Base-by-base conservation (phyloP, 176 grass and related monocot genomes). In the Rhipidocladum racemiflorum region DNA sequence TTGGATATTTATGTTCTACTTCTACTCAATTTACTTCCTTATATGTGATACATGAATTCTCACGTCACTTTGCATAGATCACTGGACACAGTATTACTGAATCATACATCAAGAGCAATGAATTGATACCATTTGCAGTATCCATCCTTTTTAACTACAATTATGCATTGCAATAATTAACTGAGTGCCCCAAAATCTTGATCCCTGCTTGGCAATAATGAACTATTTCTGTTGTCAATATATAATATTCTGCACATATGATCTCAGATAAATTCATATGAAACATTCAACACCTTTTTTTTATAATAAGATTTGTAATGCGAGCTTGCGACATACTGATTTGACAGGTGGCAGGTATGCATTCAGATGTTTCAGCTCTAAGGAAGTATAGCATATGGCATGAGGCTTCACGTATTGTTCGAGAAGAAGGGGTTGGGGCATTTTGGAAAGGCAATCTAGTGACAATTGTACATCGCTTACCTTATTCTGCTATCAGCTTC, bases 361-460 rank as follows among this genome's bases (percentile, higher is more conserved):
- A 97, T 75, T 83, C 90, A 53, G 92, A 94, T 81, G 84, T 87
- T 50, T 81, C 84, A n/a, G 75, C 92, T 82, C 42, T 91, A 85
- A 82, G 27, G 64, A 93, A 92, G 42, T 92, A 84, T 87, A 97
- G 90, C 55, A 91, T 94, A 65, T 95, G 86, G 88, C 69, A 75
- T 54, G 88, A 97, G 51, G 90, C 95, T 81, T 97, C 95, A 13
- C 86, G 92, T 0, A 89, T 97, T 71, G 54, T 89, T 68, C 89
- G 50, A 35, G 92, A 97, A 85, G 95, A 97, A 90, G 95, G 95
- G 9, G 86, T 97, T 61, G 73, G 76, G 76, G 95, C 92, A 64
- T 95, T 97, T 84, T 97, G 95, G 95, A 97, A 95, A 70, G 95
- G 90, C 9, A 97, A 97, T 69, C 82, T 97, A 45, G 92, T 94